Evolutionary conservation across 2,329 filamentous ascomycete genomes (phyloP).

Genomic region (Thelonectria discophora): DNA sequence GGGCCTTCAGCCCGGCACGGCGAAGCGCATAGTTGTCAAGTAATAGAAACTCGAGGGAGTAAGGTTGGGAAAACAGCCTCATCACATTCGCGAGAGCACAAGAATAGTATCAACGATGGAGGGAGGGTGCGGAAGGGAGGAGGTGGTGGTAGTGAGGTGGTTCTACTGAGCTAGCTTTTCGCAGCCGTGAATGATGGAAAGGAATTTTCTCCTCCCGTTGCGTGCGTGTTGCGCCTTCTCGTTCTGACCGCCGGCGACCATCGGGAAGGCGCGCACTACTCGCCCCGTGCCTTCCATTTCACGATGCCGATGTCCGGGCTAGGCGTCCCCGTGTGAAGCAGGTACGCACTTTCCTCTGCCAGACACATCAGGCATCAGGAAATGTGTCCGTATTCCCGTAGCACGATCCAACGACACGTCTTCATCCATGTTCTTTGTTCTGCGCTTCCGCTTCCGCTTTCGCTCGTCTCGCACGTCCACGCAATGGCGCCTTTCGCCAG

Average conservation of each 20-base stretch:
- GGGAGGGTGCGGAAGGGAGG: constrained; percentile 16
- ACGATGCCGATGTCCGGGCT: constrained; percentile 17
- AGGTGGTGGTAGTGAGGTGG: background rate
- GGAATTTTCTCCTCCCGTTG: background rate
- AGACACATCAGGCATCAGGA: background rate
- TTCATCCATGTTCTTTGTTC: background rate
- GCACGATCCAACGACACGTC: background rate
- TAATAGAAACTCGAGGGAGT: constrained; percentile 25
- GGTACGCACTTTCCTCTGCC: background rate
- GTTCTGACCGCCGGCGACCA: constrained; percentile 23
- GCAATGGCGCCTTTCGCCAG: background rate
- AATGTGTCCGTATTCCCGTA: background rate
- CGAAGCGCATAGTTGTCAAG: constrained; percentile 18
- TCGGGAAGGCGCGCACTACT: constrained; percentile 19
- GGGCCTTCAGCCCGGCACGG: background rate
- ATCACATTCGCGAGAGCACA: background rate
- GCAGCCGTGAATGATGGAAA: background rate
- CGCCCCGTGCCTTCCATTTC: constrained; percentile 14
- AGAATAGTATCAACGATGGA: constrained; percentile 15
- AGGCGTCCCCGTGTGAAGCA: constrained; percentile 9
- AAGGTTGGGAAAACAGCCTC: constrained; percentile 16
- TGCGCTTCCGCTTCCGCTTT: constrained; percentile 14
- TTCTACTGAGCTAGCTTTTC: background rate
- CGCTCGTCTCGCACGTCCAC: background rate
- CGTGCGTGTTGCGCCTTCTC: background rate